These are phyloP conservation scores for Stephania japonica DNA, from an alignment of 164 flowering plant genomes.

Conservation along the genomic window DNA sequence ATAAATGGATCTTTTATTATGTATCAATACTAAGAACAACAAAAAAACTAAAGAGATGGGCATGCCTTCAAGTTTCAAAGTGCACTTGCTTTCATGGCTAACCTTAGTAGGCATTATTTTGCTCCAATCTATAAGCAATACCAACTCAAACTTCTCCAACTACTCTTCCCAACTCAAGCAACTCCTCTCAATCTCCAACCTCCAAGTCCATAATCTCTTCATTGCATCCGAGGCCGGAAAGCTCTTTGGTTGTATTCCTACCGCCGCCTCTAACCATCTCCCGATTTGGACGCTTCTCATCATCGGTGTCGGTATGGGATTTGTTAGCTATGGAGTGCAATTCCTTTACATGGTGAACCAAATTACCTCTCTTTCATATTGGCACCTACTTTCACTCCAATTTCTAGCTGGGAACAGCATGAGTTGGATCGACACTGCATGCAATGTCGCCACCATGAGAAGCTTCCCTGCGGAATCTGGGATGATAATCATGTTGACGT, in stretches of 20 bases:
- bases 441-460: neutral
- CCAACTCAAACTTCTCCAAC: conserved; percentile 5
- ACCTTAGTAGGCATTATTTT: conserved; percentile 5
- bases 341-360: conserved; percentile 8
- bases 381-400: conserved; percentile 1
- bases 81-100: conserved; percentile 4
- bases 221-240: conserved; percentile 5
- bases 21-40: conserved; percentile 1
- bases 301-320: neutral
- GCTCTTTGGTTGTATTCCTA: neutral
- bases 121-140: conserved; percentile 11
- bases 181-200: conserved; percentile 4
- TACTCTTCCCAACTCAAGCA: conserved; percentile 9
- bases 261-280: neutral
- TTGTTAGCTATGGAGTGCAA: conserved; percentile 10
- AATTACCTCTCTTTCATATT: neutral
- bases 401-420: conserved; percentile 13
- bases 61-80: conserved; percentile 3
- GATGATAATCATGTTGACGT: neutral
- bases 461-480: neutral
- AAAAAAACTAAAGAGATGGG: conserved; percentile 5
- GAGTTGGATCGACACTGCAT: conserved; percentile 8
- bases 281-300: conserved; percentile 10
- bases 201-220: conserved; percentile 4
- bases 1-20: neutral